phyloP scores from a whole-genome alignment of 805 yeast species.

The Naumovozyma dairenensis region DNA sequence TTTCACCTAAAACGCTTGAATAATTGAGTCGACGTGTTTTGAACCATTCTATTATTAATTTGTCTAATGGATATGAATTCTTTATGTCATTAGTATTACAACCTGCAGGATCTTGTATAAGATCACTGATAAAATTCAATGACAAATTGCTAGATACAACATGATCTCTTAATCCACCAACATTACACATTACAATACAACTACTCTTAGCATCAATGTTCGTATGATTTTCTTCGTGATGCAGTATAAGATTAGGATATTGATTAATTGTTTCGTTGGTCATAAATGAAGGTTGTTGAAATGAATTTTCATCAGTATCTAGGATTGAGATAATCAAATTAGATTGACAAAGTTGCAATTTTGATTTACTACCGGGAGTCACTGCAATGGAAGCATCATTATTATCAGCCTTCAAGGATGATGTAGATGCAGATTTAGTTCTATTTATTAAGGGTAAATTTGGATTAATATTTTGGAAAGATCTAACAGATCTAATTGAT shows the following conservation, averaged over 20 bases:
- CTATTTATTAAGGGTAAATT: background rate
- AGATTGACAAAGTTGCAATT: background rate
- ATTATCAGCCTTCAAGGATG: background rate
- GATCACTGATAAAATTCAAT: background rate
- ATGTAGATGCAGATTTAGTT: background rate
- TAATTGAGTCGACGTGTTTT: conserved; percentile 12
- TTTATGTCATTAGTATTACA: conserved; percentile 1
- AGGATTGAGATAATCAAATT: background rate
- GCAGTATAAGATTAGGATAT: conserved; percentile 16
- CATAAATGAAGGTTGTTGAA: background rate
- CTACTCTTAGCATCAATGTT: conserved; percentile 6
- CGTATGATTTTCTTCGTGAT: background rate
- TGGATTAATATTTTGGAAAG: conserved; percentile 8
- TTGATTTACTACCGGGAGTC: background rate
- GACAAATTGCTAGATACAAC: conserved; percentile 10
- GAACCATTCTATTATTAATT: conserved; percentile 23
- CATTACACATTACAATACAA: conserved; percentile 23
- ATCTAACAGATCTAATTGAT: conserved; percentile 18
- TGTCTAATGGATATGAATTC: conserved; percentile 11
- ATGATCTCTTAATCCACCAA: conserved; percentile 27
- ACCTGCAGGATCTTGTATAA: background rate
- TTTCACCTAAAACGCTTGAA: conserved; percentile 6
- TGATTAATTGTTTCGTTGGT: conserved; percentile 10
- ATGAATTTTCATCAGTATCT: background rate
- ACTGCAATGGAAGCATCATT: background rate